Conservation (phyloP, 108 stramenopile species). For the Fragilaria crotonensis region DNA sequence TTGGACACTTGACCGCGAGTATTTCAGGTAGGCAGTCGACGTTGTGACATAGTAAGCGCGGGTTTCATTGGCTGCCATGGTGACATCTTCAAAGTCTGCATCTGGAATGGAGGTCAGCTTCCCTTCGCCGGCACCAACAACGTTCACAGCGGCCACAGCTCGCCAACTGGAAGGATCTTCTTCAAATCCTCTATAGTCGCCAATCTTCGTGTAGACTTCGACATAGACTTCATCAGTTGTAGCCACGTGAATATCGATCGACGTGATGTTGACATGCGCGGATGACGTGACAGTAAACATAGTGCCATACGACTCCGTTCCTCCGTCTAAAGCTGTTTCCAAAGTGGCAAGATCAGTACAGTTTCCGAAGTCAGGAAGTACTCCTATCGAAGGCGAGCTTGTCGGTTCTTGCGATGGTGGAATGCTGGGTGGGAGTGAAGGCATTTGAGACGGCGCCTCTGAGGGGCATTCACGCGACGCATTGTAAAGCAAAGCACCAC, state of each 20-base stretch:
- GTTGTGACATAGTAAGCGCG: slow-evolving; percentile 4
- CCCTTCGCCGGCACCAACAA: background rate
- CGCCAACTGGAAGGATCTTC: slow-evolving; percentile 1
- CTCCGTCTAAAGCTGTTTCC: background rate
- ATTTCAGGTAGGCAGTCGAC: background rate
- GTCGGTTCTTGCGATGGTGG: background rate
- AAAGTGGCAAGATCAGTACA: background rate
- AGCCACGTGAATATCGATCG: slow-evolving; percentile 2
- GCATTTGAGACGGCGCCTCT: background rate
- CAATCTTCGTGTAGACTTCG: slow-evolving; percentile 4
- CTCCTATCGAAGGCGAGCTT: background rate
- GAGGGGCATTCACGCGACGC: slow-evolving; percentile 1
- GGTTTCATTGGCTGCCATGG: background rate
- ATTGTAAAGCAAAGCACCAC: slow-evolving; percentile 3
- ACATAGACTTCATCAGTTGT: background rate
- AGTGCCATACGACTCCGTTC: slow-evolving; percentile 2
- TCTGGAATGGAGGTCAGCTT: slow-evolving; percentile 3
- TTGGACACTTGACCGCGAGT: background rate
- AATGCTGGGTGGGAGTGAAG: background rate
- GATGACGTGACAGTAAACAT: slow-evolving; percentile 2
- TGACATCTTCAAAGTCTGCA: background rate
- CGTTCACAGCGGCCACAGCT: background rate
- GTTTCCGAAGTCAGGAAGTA: background rate
- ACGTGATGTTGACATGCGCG: background rate
- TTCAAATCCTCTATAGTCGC: slow-evolving; percentile 5